Evolutionary conservation across 2,329 filamentous ascomycete genomes (phyloP), one percentile per base, ranked within the genome.

Genomic region (Allantophomopsis cytisporea): DNA sequence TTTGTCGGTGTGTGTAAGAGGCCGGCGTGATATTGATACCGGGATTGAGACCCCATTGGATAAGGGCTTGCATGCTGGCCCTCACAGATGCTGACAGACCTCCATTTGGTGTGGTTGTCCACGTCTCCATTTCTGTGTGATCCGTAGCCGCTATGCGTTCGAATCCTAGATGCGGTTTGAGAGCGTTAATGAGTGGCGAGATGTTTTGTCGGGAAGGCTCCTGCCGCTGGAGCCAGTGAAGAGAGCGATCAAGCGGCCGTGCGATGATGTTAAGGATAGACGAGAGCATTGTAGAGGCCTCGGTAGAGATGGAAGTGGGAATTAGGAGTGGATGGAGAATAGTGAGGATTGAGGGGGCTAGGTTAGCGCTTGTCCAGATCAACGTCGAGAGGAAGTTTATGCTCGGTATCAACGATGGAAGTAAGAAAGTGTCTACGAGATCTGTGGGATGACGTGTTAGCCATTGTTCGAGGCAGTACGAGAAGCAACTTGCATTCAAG

Each of bases 401-500:
- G 0, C 80, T 83, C 5, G 80, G 76, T 2, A 89, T 74, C 0
- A 91, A 66, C 0, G 83, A 83, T 0, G 85, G 84, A n/a, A 89
- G 61, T 2, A 91, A 61, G 46, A 88, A 88, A 0, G 83, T 83
- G 47, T 88, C 83, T 3, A 87, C 76, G 10, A 91, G 66, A 51
- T 87, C 76, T 81, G 43, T 2, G 3, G 3, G 4, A 32, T 2
- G n/a, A n/a, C 15, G 46, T 39, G 41, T 40, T 35, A 41, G 18
- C 11, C 14, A 40, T 55, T 39, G 55, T 48, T 30, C 28, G 12
- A 20, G 18, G 11, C 8, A 43, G 39, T 18, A 38, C 31, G 35
- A 36, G 37, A 10, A 16, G 10, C 35, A 7, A 61, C 75, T 65
- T 52, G 81, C 78, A 86, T 59, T 89, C 84, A 6, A 91, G 63